These are phyloP conservation scores for Podospora australis DNA, from an alignment of 495 filamentous ascomycete genomes.

Conservation along the genomic window DNA sequence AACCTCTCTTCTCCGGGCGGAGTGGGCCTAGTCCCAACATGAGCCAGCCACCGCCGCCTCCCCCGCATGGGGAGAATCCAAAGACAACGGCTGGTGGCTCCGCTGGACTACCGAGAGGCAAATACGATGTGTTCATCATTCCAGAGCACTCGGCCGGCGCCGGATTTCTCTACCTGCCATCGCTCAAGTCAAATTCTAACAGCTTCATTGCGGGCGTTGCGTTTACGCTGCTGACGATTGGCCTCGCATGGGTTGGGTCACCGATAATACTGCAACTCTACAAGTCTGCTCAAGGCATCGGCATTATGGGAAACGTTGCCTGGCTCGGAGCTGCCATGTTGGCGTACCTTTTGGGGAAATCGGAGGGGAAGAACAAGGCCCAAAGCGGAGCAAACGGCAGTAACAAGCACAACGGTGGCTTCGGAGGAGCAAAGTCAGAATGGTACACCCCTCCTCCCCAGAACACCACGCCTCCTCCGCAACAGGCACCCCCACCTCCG, in stretches of 20 bases:
- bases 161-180: conserved; percentile 92
- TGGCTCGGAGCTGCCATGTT: background rate
- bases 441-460: conserved; percentile 28
- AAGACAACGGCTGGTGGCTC: conserved; percentile 38
- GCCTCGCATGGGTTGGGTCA: too few relatives aligned
- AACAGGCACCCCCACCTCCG: conserved; percentile 32
- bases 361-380: conserved; percentile 4
- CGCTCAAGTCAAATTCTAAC: conserved; percentile 74
- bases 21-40: conserved; percentile 27
- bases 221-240: conserved; percentile 49
- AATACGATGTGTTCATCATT: conserved; percentile 97
- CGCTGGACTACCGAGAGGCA: conserved; percentile 64
- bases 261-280: too few relatives aligned
- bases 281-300: background rate
- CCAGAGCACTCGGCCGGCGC: conserved; percentile 86
- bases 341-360: conserved; percentile 9
- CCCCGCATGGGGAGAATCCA: conserved; percentile 64
- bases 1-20: conserved; percentile 6
- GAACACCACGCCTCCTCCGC: conserved; percentile 27
- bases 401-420: conserved; percentile 14
- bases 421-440: conserved; percentile 11
- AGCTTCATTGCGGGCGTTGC: conserved; percentile 84
- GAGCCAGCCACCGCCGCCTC: conserved; percentile 49
- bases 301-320: background rate
- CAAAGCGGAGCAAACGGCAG: conserved; percentile 11